Conservation (phyloP, 23 red algal species). For the Chondrus crispus region DNA sequence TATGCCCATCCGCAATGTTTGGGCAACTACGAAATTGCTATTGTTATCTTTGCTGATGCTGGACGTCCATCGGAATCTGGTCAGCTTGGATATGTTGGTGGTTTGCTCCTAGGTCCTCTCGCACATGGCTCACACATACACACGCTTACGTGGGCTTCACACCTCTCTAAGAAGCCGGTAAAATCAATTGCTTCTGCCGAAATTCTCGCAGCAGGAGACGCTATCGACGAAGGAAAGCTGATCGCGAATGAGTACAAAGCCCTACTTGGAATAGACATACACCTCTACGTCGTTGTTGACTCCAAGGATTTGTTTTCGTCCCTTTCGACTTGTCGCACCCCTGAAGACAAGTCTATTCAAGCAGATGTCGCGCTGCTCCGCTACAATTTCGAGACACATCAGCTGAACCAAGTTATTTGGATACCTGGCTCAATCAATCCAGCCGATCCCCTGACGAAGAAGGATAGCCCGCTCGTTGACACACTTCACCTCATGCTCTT, state of each 20-base stretch:
- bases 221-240: conserved; percentile 8
- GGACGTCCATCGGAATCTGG: neutral
- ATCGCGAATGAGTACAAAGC: neutral
- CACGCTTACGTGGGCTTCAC: neutral
- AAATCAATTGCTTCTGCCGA: conserved; percentile 13
- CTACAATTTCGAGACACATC: neutral
- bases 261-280: neutral
- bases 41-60: neutral
- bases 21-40: neutral
- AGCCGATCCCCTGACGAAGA: neutral
- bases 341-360: neutral
- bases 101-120: neutral
- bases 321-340: neutral
- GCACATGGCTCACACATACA: neutral
- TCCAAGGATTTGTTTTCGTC: neutral
- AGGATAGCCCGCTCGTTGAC: neutral
- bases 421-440: neutral
- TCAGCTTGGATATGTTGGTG: neutral
- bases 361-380: neutral
- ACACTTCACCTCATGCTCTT: neutral
- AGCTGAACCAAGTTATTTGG: neutral
- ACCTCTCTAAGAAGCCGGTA: neutral
- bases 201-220: conserved; percentile 9
- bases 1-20: neutral
- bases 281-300: neutral